These are phyloP conservation scores for Aspergillus chevalieri DNA, from an alignment of 2,329 filamentous ascomycete genomes.

Conservation along the genomic window DNA sequence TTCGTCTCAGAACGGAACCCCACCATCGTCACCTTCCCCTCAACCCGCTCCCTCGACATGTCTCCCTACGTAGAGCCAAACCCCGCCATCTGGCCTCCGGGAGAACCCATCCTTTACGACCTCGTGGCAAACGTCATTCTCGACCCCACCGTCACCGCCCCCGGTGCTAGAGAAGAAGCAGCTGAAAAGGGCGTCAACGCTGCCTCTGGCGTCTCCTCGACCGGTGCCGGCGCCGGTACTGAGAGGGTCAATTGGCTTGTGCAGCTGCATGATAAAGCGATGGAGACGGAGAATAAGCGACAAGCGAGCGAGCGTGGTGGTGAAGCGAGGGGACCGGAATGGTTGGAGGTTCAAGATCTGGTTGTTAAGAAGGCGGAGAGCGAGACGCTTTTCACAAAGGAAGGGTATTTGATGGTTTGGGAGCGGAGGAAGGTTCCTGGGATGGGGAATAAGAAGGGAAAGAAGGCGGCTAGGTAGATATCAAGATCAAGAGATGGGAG, in stretches of 20 bases:
- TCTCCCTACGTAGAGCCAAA: slow-evolving; percentile 87
- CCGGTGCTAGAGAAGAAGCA: slow-evolving; percentile 53
- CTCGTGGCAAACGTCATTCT: slow-evolving; percentile 83
- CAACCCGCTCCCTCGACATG: slow-evolving; percentile 75
- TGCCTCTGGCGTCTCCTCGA: slow-evolving; percentile 33
- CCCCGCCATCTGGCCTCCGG: slow-evolving; percentile 60
- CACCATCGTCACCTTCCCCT: slow-evolving; percentile 94
- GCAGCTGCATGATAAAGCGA: slow-evolving; percentile 73
- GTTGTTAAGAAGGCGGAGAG: slow-evolving; percentile 85
- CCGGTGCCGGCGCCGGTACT: slow-evolving; percentile 74
- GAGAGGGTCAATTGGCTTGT: slow-evolving; percentile 95
- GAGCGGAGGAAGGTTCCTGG: slow-evolving; percentile 61
- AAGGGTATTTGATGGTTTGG: slow-evolving; percentile 96
- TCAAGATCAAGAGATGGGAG: not conserved
- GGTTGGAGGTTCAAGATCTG: slow-evolving; percentile 89
- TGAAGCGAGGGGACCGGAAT: slow-evolving; percentile 58
- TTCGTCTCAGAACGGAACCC: slow-evolving; percentile 95
- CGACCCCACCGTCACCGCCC: slow-evolving; percentile 50
- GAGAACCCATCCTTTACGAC: slow-evolving; percentile 89
- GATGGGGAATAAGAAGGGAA: slow-evolving; percentile 34
- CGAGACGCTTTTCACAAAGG: slow-evolving; percentile 85
- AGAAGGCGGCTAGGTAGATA: slow-evolving; percentile 17
- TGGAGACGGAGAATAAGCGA: slow-evolving; percentile 32
- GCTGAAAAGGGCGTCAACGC: slow-evolving; percentile 33
- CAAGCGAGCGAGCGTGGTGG: slow-evolving; percentile 18